Percentiles rank a stretch among this genome's conserved stretches.
Conservation (phyloP, 441 rosid species). For the Erysimum cheiri region DNA sequence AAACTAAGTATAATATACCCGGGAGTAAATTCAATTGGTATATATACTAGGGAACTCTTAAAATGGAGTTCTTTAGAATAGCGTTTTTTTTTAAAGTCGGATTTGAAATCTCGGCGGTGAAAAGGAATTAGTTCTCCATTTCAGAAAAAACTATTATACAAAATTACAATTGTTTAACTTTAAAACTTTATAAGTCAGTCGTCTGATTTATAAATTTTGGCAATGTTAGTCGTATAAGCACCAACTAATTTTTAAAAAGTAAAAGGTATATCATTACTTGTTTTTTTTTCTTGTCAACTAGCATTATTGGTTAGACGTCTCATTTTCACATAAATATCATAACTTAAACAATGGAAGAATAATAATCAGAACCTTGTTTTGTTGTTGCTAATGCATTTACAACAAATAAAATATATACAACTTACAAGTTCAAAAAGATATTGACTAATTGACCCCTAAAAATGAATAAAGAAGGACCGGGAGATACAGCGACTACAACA, state of each 20-base stretch:
- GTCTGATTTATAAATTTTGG: background rate
- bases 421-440: background rate
- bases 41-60: background rate
- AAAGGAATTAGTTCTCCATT: background rate
- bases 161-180: background rate
- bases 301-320: conserved; percentile 12
- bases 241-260: background rate
- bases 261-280: background rate
- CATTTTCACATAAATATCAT: background rate
- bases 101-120: background rate
- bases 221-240: background rate
- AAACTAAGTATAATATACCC: background rate
- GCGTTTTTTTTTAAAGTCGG: background rate
- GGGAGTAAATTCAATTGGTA: background rate
- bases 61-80: background rate
- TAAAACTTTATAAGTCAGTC: background rate
- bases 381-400: background rate
- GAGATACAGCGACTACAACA: no score
- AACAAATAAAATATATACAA: background rate
- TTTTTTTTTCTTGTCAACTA: background rate
- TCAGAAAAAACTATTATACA: background rate
- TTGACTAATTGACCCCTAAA: background rate
- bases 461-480: background rate
- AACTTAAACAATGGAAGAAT: background rate
- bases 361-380: background rate